Base-by-base conservation (phyloP, 2,329 filamentous ascomycete genomes). In the Colletotrichum chlorophyti region DNA sequence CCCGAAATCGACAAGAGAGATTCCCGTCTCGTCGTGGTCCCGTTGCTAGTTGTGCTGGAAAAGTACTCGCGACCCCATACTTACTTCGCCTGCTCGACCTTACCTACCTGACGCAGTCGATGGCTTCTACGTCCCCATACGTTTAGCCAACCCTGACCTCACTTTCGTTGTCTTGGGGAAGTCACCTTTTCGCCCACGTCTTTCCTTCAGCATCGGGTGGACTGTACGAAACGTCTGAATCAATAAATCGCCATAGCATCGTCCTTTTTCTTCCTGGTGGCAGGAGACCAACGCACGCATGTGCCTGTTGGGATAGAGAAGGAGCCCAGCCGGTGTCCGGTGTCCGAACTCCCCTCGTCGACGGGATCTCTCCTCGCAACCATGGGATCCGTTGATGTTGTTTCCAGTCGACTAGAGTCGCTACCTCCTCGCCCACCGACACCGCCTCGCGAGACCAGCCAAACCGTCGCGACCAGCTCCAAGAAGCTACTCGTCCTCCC, bases 371-470 rank as follows among this genome's bases (percentile, higher is more conserved):
- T 58, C 66, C 55, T 62, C 62, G 65, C 59, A 72, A 70, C 63
- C 68, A 79, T 79, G 77, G 72, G 73, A 69, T 70, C 74, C 60
- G 67, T 70, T 63, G 65, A 69, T 60, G 68, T 69, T 51, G 65
- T 71, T 60, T 70, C 74, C 61, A 74, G 66, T 65, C 70, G 78
- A 66, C 74, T 87, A 65, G 81, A 85, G 62, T 76, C 79, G 55
- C 75, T 87, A 51, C 76, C 80, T 62, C 72, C 83, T 60, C 81
- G 85, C 71, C 87, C 87, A 23, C 87, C 87, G n/a, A 90, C 87
- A 29, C 87, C 87, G 42, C 87, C 87, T n/a, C 82, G 81, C 65
- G 84, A 85, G 69, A 74, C 79, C 31, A 73, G 70, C 26, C 69
- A 70, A 65, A 76, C 78, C 35, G 53, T 67, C 55, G 65, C 68